Base-by-base conservation (phyloP, 1,139 yeast species). In the Candida sanyaensis region DNA sequence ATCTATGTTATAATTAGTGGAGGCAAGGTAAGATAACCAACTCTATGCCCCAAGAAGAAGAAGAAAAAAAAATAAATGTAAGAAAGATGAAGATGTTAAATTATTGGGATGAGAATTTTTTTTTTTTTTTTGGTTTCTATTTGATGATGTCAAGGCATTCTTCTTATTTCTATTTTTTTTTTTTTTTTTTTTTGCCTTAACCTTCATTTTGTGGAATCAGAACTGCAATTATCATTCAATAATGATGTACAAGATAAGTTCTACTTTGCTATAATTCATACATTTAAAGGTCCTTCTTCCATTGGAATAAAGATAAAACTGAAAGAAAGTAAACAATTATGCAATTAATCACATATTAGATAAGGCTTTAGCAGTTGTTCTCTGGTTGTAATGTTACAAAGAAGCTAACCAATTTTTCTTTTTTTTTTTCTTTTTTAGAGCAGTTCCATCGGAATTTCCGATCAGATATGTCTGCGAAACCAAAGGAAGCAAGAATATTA, bases 1-100 rank as follows among this genome's bases (percentile, higher is more conserved):
- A 21, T 12, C 11, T 26, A 12, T n/a, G 37, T 11, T 29, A 43
- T 36, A 13, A 12, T 29, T 38, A 32, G 43, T 50, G 42, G 44
- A 37, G 27, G 21, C 31, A 37, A 29, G 24, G 31, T 6, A 27
- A 41, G 40, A 31, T 27, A 11, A 6, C 26, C 46, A 49, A 47
- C 47, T 42, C 54, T 24, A 34, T 34, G 23, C 43, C 44, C 56
- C 55, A 47, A 50, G 47, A 47, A 49, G 41, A 49, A 49, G 32
- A 46, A 41, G 46, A 44, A 49, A 44, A 30, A 40, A 42, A 42
- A 42, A 42, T 2, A 26, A 39, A 37, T 32, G 21, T 17, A 17
- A 17, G 21, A 17, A 17, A 17, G 21, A 2, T 17, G 21, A 2
- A 3, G 21, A 17, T 17, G 21, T 17, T 3, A 17, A 17, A 17